Base-by-base conservation (phyloP, 371 early-diverging fungal species). In the Basidiobolus heterosporus region DNA sequence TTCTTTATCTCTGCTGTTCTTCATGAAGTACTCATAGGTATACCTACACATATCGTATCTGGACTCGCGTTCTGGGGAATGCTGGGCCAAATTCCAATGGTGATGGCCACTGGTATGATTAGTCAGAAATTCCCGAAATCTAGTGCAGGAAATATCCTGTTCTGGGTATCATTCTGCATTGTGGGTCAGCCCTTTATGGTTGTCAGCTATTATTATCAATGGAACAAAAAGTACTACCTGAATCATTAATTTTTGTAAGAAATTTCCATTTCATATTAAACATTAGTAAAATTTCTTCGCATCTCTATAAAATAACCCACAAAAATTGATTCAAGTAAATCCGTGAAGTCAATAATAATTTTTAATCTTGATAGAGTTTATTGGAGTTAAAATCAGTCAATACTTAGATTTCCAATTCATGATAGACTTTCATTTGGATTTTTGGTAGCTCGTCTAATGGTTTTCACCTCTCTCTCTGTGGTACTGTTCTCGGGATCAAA, bases 61-160 rank as follows among this genome's bases (percentile, higher is more conserved):
- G 84, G 83, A 1, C 82, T 75, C 63, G 92, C 92, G 4, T 91
- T 91, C 55, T 67, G 71, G 36, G 91, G 85, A 19, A 91, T 91
- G 89, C 62, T 92, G 52, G 67, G 73, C 41, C 92, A 91, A 60
- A 75, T 91, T 9, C 92, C 92, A 6, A 51, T 91, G 48, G 85
- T 91, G 48, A 71, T 76, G 24, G 49, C 82, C 17, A 85, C 90
- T 0, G 60, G 53, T 36, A 52, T 80, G 46, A 75, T 73, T 50
- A 75, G 77, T 46, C 73, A 74, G 75, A 70, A 78, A 42, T 81
- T 85, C 5, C 73, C 75, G 45, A 80, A 73, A 39, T 74, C 79
- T 17, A 81, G 80, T n/a, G 57, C 85, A n/a, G 91, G 91, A 19
- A 91, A 91, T 45, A 76, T 78, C 13, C 68, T 91, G 23, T 90